These are phyloP conservation scores for Flueggea neowawraea DNA, from an alignment of 441 rosid species.

Conservation along the genomic window DNA sequence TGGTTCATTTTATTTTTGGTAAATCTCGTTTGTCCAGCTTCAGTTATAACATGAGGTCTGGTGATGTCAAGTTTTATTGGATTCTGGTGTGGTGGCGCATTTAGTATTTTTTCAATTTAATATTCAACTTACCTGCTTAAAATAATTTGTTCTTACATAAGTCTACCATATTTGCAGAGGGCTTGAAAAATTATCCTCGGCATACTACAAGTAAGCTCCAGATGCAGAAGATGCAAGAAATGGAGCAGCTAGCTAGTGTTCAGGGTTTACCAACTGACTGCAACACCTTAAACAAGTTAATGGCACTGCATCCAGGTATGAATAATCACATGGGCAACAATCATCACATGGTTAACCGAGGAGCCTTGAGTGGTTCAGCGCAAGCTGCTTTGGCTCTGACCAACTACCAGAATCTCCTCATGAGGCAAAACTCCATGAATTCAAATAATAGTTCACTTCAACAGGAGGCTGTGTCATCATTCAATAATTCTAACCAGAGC, in stretches of 20 bases:
- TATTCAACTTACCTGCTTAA: neutral
- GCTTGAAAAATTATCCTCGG: slow-evolving; percentile 81
- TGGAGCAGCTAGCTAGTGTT: slow-evolving; percentile 73
- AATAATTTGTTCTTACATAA: no score
- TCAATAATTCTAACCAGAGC: slow-evolving; percentile 50
- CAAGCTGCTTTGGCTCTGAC: slow-evolving; percentile 81
- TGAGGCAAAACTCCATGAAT: slow-evolving; percentile 83
- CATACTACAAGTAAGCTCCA: slow-evolving; percentile 60
- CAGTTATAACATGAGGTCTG: no score
- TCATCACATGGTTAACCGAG: slow-evolving; percentile 55
- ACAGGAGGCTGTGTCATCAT: slow-evolving; percentile 56
- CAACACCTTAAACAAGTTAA: slow-evolving; percentile 77
- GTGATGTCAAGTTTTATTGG: no score
- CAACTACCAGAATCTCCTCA: slow-evolving; percentile 72
- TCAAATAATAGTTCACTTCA: slow-evolving; percentile 56
- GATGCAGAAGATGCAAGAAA: slow-evolving; percentile 89
- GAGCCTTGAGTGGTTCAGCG: slow-evolving; percentile 66
- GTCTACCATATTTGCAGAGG: slow-evolving; percentile 48
- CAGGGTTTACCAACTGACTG: slow-evolving; percentile 88
- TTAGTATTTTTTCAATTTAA: neutral
- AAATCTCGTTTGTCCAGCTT: no score
- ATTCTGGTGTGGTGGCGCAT: neutral
- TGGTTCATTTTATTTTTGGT: no score
- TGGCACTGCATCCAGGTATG: slow-evolving; percentile 67
- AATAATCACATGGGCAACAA: slow-evolving; percentile 52